Evolutionary conservation across 2,329 filamentous ascomycete species (phyloP), one percentile per base, ranked within the genome.

Genomic region (Pseudohalonectria lignicola): DNA sequence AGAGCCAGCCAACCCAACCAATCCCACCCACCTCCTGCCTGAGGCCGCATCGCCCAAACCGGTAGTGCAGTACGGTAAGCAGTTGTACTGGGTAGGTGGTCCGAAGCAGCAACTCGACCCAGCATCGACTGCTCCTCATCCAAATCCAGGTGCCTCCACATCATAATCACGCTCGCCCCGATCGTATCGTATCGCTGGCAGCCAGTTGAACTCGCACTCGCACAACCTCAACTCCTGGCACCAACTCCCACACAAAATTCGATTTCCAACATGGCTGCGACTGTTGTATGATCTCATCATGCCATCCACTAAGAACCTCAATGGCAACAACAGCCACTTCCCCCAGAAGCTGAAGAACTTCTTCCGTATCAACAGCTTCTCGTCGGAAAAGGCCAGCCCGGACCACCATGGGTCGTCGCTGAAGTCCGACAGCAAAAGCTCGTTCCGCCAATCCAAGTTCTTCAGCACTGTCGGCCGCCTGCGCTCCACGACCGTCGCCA

Each of bases 401-500:
- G 6, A 41, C 41, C 18, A 17, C 32, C 35, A 37, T 28, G 9
- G n/a, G n/a, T 15, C 34, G 25, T 39, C 40, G 34, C 39, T 44
- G 45, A 77, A 76, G 57, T 61, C 71, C 43, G 76, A 82, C 49
- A 62, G 61, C 50, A 86, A 83, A 58, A 72, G 71, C 47, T 71
- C 76, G 39, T 83, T 87, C 57, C 79, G 86, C 51, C 86, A 93
- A 59, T 92, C 84, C 47, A 79, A 86, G 53, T 94, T 94, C 66
- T 84, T 94, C 52, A 86, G 82, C 41, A 81, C 83, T 50, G 86
- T 93, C 54, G 82, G 82, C 54, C 82, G 90, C 50, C 86, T 90
- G 56, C 79, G 90, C 52, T 93, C 87, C 26, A 81, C 84, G 43
- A 96, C 90, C 19, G 85, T 93, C 40, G 86, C 86, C 48, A 94